Base-by-base conservation (phyloP, 176 grass and related monocot genomes). In the Hordeum vulgare region DNA sequence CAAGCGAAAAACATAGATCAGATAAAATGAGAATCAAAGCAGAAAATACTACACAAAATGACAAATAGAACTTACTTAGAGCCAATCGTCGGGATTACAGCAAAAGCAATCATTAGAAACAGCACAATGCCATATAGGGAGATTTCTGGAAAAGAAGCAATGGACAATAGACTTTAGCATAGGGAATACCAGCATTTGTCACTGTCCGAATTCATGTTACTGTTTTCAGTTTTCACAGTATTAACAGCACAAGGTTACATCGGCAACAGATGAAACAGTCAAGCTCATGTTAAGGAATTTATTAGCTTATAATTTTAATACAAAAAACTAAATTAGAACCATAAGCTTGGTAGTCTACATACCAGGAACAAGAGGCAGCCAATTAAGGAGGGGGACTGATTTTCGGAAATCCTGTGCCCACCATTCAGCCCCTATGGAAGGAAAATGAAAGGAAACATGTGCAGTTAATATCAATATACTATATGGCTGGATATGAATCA, bases 351-450 rank as follows among this genome's bases (percentile, higher is more conserved):
- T 85, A 35, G 26, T 78, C 71, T 61, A n/a, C 35, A 75, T 98
- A 98, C 96, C 96, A 91, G 93, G 83, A 88, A 91, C 24, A 80
- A 98, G 44, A 80, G 96, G 89, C 63, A 95, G 85, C 93, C 93
- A 98, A 67, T 87, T 90, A 79, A 95, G 47, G 15, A 98, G 76
- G 35, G 92, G 93, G 35, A 95, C 84, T 85, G 93, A 98, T 77
- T 93, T 95, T 69, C 83, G 85, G 72, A 95, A 98, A 91, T 91
- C 90, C 67, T 95, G 96, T 71, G 90, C 88, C 96, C 96, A 98
- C 96, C 96, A 98, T 82, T 93, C 87, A 75, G 96, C 96, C 79
- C 96, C 96, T 98, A 64, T 80, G 20, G 35, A 96, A 83, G 24
- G 28, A 47, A 92, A 87, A 60, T 81, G 28, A 35, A 95, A 82